phyloP scores from a whole-genome alignment of 768 basidiomycete genomes.

The Serendipita sp. region DNA sequence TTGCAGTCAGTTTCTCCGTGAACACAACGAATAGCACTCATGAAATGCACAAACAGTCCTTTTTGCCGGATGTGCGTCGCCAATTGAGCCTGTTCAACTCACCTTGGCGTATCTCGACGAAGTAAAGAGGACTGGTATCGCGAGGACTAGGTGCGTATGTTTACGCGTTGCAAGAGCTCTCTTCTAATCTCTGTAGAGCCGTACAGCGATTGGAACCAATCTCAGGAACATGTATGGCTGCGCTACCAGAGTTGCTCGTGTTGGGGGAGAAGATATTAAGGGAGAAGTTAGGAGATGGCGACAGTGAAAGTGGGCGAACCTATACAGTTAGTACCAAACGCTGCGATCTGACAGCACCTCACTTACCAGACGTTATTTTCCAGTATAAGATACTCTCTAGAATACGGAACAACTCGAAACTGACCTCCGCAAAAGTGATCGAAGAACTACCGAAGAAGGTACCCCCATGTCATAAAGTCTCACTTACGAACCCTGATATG shows the following conservation, averaged over 20 bases:
- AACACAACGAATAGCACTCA: background rate
- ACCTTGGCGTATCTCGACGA: background rate
- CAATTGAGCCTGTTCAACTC: background rate
- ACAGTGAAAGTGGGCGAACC: background rate
- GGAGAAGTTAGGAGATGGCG: background rate
- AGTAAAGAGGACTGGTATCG: background rate
- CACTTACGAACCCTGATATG: background rate
- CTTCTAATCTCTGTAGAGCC: background rate
- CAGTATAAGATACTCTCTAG: background rate
- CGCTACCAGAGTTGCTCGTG: background rate
- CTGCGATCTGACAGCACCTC: background rate
- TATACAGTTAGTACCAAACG: background rate
- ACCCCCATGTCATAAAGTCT: background rate
- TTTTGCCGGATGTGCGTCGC: background rate
- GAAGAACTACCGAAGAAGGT: background rate
- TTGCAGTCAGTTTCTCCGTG: background rate
- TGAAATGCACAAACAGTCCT: background rate
- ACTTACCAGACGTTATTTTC: background rate
- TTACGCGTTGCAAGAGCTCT: background rate
- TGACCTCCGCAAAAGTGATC: background rate
- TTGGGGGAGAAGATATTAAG: background rate
- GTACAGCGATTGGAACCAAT: slow-evolving; percentile 2
- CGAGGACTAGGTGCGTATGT: background rate
- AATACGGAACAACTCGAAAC: background rate
- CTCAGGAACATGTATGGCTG: background rate